These are phyloP conservation scores for Trypanosoma conorhini DNA, from an alignment of 208 protist genomes.

Conservation along the genomic window DNA sequence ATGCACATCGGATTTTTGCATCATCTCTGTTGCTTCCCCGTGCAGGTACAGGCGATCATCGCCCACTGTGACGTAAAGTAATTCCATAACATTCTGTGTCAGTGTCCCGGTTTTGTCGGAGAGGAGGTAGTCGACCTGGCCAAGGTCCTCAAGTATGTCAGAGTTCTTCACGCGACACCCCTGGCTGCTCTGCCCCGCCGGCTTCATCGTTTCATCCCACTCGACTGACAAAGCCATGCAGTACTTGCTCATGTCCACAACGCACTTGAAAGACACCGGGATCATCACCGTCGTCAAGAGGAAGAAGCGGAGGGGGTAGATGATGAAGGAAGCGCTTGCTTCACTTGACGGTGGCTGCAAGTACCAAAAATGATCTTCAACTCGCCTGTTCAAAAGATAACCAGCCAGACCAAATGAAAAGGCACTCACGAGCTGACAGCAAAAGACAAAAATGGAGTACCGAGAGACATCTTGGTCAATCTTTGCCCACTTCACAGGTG, in stretches of 20 bases:
- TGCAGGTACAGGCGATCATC: conserved; percentile 11
- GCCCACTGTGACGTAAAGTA: conserved; percentile 55
- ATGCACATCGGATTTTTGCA: not conserved
- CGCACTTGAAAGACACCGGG: conserved; percentile 97
- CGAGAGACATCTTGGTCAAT: conserved; percentile 89
- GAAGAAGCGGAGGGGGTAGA: conserved; percentile 94
- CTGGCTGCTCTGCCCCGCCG: conserved; percentile 31
- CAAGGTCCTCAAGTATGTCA: conserved; percentile 93
- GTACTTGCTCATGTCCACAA: conserved; percentile 95
- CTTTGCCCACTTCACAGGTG: conserved; percentile 93
- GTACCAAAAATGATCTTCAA: conserved; percentile 67
- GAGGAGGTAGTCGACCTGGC: conserved; percentile 94
- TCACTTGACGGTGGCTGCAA: conserved; percentile 46
- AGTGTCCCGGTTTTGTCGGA: conserved; percentile 97
- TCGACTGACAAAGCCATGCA: conserved; percentile 91
- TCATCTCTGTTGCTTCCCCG: not conserved
- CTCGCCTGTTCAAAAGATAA: conserved; percentile 48
- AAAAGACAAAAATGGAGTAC: conserved; percentile 90
- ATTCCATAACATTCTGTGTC: conserved; percentile 95
- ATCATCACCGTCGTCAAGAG: conserved; percentile 97
- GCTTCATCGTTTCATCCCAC: conserved; percentile 91
- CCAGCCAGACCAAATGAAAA: conserved; percentile 85
- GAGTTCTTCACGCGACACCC: conserved; percentile 85
- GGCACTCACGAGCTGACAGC: conserved; percentile 78
- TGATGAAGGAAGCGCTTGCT: conserved; percentile 39